These are phyloP conservation scores for Colletotrichum tropicicola DNA, from an alignment of 2,329 filamentous ascomycete genomes.

Conservation along the genomic window DNA sequence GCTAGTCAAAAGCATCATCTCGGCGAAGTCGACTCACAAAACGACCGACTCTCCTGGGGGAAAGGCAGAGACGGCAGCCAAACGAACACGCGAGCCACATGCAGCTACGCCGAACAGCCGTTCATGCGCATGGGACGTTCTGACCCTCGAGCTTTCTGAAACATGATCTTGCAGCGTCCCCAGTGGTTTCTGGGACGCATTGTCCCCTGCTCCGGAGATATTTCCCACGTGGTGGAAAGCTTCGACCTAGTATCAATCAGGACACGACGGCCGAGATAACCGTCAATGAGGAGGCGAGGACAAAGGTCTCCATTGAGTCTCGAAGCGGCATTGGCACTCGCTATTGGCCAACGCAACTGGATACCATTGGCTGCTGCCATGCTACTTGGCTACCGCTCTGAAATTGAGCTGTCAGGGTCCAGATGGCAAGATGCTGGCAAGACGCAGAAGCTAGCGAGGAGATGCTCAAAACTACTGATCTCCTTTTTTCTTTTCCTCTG, in stretches of 20 bases:
- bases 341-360: not conserved
- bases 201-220: not conserved
- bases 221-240: slow-evolving; percentile 17
- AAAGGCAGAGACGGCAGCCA: not conserved
- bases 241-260: slow-evolving; percentile 11
- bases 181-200: not conserved
- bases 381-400: not conserved
- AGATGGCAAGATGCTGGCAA: not conserved
- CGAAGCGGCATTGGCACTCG: not conserved
- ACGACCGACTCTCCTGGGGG: no score
- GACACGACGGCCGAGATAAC: slow-evolving; percentile 18
- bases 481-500: not conserved
- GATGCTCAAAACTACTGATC: not conserved
- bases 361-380: not conserved
- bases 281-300: not conserved
- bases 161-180: not conserved
- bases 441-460: not conserved
- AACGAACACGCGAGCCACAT: not conserved
- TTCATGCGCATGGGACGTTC: slow-evolving; percentile 1
- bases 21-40: no score
- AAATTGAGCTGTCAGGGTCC: not conserved
- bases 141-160: slow-evolving; percentile 9
- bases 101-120: not conserved
- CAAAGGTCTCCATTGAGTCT: not conserved
- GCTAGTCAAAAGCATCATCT: no score